Evolutionary conservation across 306 rosid species (phyloP), one percentile per base, ranked within the genome.

Genomic region (Hippophae gyantsensis): DNA sequence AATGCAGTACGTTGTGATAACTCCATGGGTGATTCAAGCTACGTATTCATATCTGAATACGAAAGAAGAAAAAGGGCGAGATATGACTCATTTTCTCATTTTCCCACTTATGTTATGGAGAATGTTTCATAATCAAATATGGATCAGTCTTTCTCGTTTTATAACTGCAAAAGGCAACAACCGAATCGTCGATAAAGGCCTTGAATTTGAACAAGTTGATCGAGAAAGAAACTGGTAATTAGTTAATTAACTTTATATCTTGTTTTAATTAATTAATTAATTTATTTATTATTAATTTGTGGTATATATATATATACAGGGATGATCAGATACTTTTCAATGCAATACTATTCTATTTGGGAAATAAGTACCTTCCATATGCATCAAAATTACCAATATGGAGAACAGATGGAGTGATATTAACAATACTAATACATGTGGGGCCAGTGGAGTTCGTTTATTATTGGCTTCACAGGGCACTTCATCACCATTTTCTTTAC

Each of bases 121-220:
- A 14, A 63, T 75, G 75, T 60, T 82, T 0, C 93, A 85, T 57
- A 79, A 74, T 52, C 93, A 85, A 72, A 5, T 82, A 13, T 85
- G 93, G 93, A 79, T 79, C 43, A 27, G 82, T 41, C 52, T 82
- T 12, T 79, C 93, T 57, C 93, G 93, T 9, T 61, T 79, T 12
- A 61, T 40, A 61, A 82, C 79, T 3, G 69, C 86, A 44, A 85
- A 74, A 59, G 93, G 93, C 13, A 67, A 62, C 0, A 41, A 50
- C 7, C 68, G 82, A 63, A 85, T 85, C 10, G 67, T 85, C 0
- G 92, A 85, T 56, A 79, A 74, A 14, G 75, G 83, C 49, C 76
- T 85, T 13, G 92, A 85, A 8, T 85, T 85, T 46, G 92, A 85
- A 10, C 92, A 85, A 81, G 84, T 85, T 52, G 92, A 85, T 47